Base-by-base conservation (phyloP, 352 stramenopile species). In the Blastocystis sp. region DNA sequence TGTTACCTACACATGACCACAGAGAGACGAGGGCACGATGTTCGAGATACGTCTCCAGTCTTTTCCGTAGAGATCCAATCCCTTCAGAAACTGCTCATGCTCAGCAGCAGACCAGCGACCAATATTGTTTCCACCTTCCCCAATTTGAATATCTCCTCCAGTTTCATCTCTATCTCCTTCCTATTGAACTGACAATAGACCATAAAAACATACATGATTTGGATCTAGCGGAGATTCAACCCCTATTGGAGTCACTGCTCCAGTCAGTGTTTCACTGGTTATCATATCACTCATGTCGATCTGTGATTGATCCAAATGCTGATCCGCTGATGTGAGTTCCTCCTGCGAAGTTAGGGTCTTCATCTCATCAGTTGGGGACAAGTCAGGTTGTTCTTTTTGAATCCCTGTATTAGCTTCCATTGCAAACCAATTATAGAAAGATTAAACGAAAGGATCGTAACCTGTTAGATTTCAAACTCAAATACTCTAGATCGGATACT, bases 91-190 rank as follows among this genome's bases (percentile, higher is more conserved):
- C 39, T 95, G 87, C 73, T 94, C 93, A 89, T 95, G 94, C 84
- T 96, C 94, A 73, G 92, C 92, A 90, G 94, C 94, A 68, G 93
- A 95, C 94, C 94, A 96, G 45, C 94, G 93, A 5, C 94, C 94
- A 23, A 84, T 84, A 66, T 84, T 84, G 50, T 84, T 84, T 9
- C 73, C 73, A 26, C 53, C 73, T 66, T 84, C 73, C 1, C 73
- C 73, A 26, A 66, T 56, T 43, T 66, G 50, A 39, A 45, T 23
- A 37, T 84, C 43, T 13, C 34, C 39, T 9, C 11, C 20, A 9
- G 9, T 18, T 47, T 68, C 47, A 18, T 84, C 73, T 50, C 13
- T 43, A 37, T 84, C 73, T 45, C 13, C 50, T 15, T 54, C 54
- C 73, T 84, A 68, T 23, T 56, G 29, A 37, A 64, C 9, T 41